Base-by-base conservation (phyloP, 495 filamentous ascomycete species). In the Bryoglossum gracile region DNA sequence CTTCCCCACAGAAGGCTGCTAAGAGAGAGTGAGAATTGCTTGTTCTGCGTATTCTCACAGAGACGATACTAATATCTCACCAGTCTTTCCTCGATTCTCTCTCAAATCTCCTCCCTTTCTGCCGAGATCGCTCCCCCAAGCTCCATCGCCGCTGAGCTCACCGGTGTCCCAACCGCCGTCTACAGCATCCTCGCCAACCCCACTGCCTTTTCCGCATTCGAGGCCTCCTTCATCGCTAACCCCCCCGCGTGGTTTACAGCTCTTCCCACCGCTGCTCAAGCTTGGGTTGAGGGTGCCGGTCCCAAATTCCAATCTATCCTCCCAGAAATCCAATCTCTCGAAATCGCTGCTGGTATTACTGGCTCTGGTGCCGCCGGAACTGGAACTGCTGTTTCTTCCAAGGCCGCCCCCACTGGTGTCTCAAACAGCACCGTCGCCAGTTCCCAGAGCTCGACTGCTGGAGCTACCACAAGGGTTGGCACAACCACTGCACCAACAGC, bases 231-330 rank as follows among this genome's bases (percentile, higher is more conserved):
- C 17, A 13, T 32, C 17, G 28, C 18, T 3, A 4, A 10, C 10
- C 34, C 25, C 14, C 49, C 49, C 26, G 49, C 16, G 8, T 52
- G 49, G 49, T 52, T 26, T n/a, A 44, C 21, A n/a, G 14, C 32
- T 8, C 40, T 51, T 10, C 19, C 48, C 3, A 6, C 48, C 8
- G 48, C 43, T 26, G 48, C 48, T 14, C 38, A 43, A 26, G 4
- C 30, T 4, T 51, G 30, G n/a, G 18, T 51, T 18, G 8, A 25
- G 8, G 23, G 24, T 24, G 24, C 28, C 0, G 46, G 23, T n/a
- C 9, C 2, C 6, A 25, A 19, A 21, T 17, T 9, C 34, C 10
- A 8, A 2, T 23, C 38, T 18, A 36, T 43, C 21, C 16, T 36
- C 2, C 38, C 48, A 1, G 26, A 43, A 43, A 24, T 50, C 30